Conservation (phyloP, 2,329 filamentous ascomycete genomes). For the Cercospora janseana region DNA sequence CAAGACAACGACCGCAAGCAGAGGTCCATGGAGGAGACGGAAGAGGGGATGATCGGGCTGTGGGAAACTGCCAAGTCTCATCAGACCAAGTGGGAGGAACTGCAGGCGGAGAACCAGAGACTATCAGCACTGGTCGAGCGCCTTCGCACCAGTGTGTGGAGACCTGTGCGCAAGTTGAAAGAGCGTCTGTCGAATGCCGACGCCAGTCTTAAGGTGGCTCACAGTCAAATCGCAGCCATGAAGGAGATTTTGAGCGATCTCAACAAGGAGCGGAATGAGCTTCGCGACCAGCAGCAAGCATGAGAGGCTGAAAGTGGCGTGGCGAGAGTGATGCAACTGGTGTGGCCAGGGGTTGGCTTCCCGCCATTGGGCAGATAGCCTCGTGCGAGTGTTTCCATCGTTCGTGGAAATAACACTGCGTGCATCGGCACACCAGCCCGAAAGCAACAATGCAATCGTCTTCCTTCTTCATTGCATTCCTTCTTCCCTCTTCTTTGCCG, state of each 20-base stretch:
- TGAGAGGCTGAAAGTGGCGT: no score
- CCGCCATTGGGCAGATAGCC: no score
- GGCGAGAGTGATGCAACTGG: no score
- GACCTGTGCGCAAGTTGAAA: constrained; percentile 3
- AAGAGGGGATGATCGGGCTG: not conserved
- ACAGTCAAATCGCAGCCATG: constrained; percentile 1
- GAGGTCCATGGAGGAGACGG: not conserved
- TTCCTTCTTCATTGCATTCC: constrained; percentile 36
- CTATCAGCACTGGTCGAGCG: not conserved
- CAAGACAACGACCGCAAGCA: constrained; percentile 4
- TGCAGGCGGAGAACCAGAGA: constrained; percentile 5
- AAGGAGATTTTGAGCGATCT: not conserved
- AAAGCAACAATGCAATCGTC: no score
- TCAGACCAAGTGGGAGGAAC: not conserved
- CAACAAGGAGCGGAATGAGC: constrained; percentile 3
- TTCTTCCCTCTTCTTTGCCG: constrained; percentile 54
- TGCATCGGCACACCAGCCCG: no score
- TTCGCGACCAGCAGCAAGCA: no score
- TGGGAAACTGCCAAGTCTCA: constrained; percentile 1
- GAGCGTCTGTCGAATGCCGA: constrained; percentile 2
- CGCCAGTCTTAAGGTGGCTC: not conserved
- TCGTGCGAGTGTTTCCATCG: no score
- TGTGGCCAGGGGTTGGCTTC: no score
- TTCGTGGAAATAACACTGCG: no score
- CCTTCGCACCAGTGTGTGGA: constrained; percentile 9